Percentiles rank a stretch among this genome's conserved stretches.
phyloP scores from a whole-genome alignment of 2,329 filamentous ascomycete species.

The Verticillium albo-atrum region DNA sequence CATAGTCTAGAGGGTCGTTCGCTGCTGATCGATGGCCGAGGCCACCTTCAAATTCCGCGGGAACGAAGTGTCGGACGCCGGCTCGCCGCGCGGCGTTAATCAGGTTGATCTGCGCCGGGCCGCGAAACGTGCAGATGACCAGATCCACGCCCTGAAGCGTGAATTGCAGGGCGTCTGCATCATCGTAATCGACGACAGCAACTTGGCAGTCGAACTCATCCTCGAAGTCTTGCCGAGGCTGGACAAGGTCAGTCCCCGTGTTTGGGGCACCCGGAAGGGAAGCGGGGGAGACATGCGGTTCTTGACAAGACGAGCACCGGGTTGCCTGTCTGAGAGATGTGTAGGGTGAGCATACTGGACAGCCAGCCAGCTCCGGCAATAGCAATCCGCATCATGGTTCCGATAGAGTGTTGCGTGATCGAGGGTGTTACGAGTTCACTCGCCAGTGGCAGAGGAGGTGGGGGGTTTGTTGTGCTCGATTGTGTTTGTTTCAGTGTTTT shows the following conservation, averaged over 20 bases:
- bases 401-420: not conserved
- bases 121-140: slow-evolving; percentile 70
- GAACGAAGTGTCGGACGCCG: slow-evolving; percentile 65
- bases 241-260: slow-evolving; percentile 10
- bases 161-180: slow-evolving; percentile 54
- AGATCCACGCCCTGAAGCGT: slow-evolving; percentile 68
- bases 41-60: slow-evolving; percentile 70
- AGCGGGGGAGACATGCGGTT: slow-evolving; percentile 36
- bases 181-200: slow-evolving; percentile 62
- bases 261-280: not conserved
- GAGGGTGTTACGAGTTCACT: not conserved
- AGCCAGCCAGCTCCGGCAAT: slow-evolving; percentile 42
- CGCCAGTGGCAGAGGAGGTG: no score
- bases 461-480: no score
- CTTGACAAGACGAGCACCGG: slow-evolving; percentile 67
- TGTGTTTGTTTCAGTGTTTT: no score
- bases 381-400: slow-evolving; percentile 43
- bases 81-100: slow-evolving; percentile 66
- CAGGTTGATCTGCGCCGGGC: slow-evolving; percentile 61
- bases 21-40: slow-evolving; percentile 45
- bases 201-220: slow-evolving; percentile 58
- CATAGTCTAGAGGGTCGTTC: slow-evolving; percentile 58
- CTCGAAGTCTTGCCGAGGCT: slow-evolving; percentile 52
- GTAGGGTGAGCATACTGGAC: slow-evolving; percentile 41
- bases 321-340: slow-evolving; percentile 61